Base-by-base conservation (phyloP, 257 asterid genomes). In the Solanum chiquidenum region DNA sequence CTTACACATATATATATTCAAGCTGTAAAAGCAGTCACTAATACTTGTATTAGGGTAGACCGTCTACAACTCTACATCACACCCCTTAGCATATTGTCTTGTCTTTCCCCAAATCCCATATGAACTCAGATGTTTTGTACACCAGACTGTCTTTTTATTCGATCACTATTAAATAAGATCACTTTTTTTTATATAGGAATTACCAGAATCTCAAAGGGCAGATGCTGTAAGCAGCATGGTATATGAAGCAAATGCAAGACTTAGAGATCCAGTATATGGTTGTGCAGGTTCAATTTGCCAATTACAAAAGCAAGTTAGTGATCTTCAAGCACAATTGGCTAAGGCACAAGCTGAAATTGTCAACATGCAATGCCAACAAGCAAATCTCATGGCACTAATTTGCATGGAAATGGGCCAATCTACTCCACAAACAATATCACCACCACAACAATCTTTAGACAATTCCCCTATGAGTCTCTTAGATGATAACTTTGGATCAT, bases 171-270 rank as follows among this genome's bases (percentile, higher is more conserved):
- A 34, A 64, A n/a, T 38, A 38, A 14, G 29, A 1, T 7, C 42
- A 27, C 16, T 84, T 2, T 52, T 12, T 3, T 49, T 84, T 21
- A 42, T 40, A 14, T 88, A 95, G 98, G 98, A 94, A 83, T 89
- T 95, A 33, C 98, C 98, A 0, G 98, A 95, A 89, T 34, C 58
- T 12, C 95, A 93, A 37, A 90, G 98, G 38, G 94, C 93, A 0
- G 98, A 95, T 84, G 95, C 98, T 3, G 98, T 95, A 86, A 95
- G 96, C 86, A 93, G 98, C 92, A 91, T 95, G 98, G 98, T 95
- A 79, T 95, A 95, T 34, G 98, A 95, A 89, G 98, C 98, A 3
- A 93, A 93, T 58, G 98, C 98, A 0, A 89, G 98, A 90, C 87
- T 93, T 5, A 90, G 98, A 12, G 98, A 95, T 60, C 98, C 98